phyloP scores from a whole-genome alignment of 2,329 filamentous ascomycete genomes.

The Simplicillium sp. region DNA sequence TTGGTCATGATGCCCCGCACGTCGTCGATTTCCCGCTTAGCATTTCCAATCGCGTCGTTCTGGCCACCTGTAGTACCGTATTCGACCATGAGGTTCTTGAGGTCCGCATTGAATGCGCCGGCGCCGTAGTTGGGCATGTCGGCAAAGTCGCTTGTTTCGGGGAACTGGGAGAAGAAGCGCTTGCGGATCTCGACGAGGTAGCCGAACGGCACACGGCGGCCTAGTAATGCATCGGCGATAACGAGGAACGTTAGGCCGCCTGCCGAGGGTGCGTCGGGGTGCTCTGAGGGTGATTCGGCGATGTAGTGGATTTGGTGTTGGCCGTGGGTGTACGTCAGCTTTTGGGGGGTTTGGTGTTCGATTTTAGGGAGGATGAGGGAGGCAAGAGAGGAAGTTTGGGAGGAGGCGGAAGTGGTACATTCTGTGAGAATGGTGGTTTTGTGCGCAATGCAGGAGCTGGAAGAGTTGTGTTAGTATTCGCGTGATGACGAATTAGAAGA shows the following conservation, averaged over 20 bases:
- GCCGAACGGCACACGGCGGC: slow-evolving; percentile 83
- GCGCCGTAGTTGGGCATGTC: slow-evolving; percentile 83
- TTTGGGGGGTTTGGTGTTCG: slow-evolving; percentile 67
- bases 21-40: slow-evolving; percentile 84
- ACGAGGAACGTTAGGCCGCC: slow-evolving; percentile 88
- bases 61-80: slow-evolving; percentile 70
- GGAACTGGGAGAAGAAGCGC: slow-evolving; percentile 68
- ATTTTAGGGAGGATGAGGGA: slow-evolving; percentile 95
- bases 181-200: slow-evolving; percentile 87
- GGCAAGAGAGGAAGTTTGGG: slow-evolving; percentile 76
- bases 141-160: slow-evolving; percentile 59
- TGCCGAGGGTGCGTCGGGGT: slow-evolving; percentile 48
- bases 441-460: slow-evolving; percentile 86
- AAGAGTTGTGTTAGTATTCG: slow-evolving; percentile 4
- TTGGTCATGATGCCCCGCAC: slow-evolving; percentile 90
- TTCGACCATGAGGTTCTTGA: slow-evolving; percentile 71
- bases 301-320: slow-evolving; percentile 94
- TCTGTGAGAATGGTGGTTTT: slow-evolving; percentile 88
- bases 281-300: slow-evolving; percentile 66
- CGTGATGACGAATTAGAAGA: background rate
- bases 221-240: slow-evolving; percentile 70
- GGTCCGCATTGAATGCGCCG: slow-evolving; percentile 72
- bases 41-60: slow-evolving; percentile 74
- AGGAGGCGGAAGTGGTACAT: slow-evolving; percentile 78
- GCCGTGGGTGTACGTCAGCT: slow-evolving; percentile 91